Evolutionary conservation across 2,329 filamentous ascomycete species (phyloP).

Genomic region (Pseudocercospora eumusae): DNA sequence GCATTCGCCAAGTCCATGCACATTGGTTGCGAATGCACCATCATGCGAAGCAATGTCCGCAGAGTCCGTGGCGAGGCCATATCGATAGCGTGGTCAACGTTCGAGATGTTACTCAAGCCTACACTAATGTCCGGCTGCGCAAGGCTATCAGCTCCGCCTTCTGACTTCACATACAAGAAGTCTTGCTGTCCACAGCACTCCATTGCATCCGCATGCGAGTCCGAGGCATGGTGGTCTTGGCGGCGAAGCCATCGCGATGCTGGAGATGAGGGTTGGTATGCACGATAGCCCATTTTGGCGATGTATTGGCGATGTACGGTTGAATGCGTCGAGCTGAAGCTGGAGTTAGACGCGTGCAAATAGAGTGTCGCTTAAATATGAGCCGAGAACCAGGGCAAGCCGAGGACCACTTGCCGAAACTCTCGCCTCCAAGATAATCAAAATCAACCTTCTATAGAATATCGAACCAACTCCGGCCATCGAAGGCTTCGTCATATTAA

Average conservation of each 20-base stretch:
- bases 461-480: background rate
- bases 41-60: conserved; percentile 18
- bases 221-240: conserved; percentile 5
- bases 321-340: background rate
- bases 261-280: conserved; percentile 4
- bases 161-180: background rate
- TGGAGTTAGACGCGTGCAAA: background rate
- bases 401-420: background rate
- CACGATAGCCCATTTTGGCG: background rate
- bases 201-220: background rate
- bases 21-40: conserved; percentile 18
- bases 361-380: background rate
- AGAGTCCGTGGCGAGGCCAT: conserved; percentile 13
- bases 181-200: conserved; percentile 10
- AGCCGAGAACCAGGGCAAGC: background rate
- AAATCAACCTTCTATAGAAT: too few species aligned
- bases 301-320: background rate
- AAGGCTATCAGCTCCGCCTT: conserved; percentile 7
- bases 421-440: background rate
- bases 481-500: background rate
- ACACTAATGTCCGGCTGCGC: background rate
- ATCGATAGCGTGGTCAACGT: conserved; percentile 17
- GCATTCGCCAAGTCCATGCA: conserved; percentile 14
- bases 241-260: conserved; percentile 15
- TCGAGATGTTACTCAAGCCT: background rate